phyloP scores from a whole-genome alignment of 139 green algal species.

The Auxenochlorella pyrenoidosa region DNA sequence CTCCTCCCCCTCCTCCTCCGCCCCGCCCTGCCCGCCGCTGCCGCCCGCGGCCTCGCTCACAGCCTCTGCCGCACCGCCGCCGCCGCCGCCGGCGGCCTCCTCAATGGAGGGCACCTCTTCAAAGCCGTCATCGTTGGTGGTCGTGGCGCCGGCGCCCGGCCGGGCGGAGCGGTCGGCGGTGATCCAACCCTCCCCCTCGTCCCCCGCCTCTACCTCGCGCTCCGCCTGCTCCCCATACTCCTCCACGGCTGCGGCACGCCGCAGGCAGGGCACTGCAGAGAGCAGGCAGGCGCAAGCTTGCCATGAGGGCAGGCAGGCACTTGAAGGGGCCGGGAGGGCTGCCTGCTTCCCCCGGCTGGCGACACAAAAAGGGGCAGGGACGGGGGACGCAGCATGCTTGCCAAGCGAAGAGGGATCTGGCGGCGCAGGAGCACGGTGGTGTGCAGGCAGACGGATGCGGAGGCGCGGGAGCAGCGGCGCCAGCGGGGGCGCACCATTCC shows the following conservation, averaged over 20 bases:
- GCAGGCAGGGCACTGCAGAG: constrained; percentile 83
- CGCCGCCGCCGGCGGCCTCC: not conserved
- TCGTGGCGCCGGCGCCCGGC: not conserved
- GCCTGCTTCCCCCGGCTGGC: too few species aligned
- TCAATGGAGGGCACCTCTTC: constrained; percentile 61
- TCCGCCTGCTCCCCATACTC: constrained; percentile 46
- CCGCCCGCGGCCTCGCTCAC: not conserved
- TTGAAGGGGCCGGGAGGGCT: too few species aligned
- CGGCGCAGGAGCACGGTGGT: too few species aligned
- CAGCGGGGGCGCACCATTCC: constrained; percentile 68
- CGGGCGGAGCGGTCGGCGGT: constrained; percentile 48
- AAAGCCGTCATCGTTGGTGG: constrained; percentile 42
- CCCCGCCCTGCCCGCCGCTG: not conserved
- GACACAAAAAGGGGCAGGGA: too few species aligned
- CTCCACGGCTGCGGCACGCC: constrained; percentile 74
- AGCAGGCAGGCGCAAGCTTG: not conserved
- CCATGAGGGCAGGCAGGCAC: too few species aligned
- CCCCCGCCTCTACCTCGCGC: constrained; percentile 60
- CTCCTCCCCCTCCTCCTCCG: constrained; percentile 58
- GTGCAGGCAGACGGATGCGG: not conserved
- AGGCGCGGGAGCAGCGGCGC: not conserved
- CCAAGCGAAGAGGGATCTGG: too few species aligned
- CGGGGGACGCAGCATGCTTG: too few species aligned
- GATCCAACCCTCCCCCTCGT: constrained; percentile 68
- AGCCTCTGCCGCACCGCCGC: not conserved